These are phyloP conservation scores for Phytophthora constricta DNA, from an alignment of 352 stramenopile species.

Conservation along the genomic window DNA sequence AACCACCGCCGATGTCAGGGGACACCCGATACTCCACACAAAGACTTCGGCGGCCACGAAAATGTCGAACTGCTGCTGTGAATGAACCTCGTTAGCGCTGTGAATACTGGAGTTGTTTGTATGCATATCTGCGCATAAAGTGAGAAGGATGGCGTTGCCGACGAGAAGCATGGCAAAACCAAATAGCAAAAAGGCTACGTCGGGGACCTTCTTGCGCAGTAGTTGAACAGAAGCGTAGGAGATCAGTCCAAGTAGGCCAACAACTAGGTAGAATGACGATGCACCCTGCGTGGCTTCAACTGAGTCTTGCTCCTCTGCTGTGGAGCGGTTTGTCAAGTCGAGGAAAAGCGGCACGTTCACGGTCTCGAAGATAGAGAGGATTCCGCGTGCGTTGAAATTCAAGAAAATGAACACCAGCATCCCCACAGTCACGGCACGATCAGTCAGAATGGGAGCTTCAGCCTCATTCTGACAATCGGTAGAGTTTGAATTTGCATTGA, in stretches of 20 bases:
- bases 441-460: conserved; percentile 26
- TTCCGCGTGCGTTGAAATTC: conserved; percentile 67
- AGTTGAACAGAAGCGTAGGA: conserved; percentile 49
- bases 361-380: conserved; percentile 79
- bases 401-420: conserved; percentile 72
- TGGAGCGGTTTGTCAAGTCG: conserved; percentile 45
- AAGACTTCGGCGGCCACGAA: conserved; percentile 58
- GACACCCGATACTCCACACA: conserved; percentile 71
- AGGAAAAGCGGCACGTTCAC: conserved; percentile 71
- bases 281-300: conserved; percentile 39
- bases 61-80: conserved; percentile 31
- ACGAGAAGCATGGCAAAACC: conserved; percentile 55
- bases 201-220: conserved; percentile 42
- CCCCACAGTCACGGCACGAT: conserved; percentile 44
- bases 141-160: conserved; percentile 54
- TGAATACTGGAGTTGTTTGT: conserved; percentile 11
- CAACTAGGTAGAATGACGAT: conserved; percentile 55
- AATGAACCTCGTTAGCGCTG: conserved; percentile 14
- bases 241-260: conserved; percentile 61
- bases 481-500: neutral
- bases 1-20: conserved; percentile 57
- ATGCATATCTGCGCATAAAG: conserved; percentile 32
- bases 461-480: neutral
- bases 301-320: conserved; percentile 23
- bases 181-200: conserved; percentile 53